phyloP scores from a whole-genome alignment of 192 early-diverging fungal genomes.

The Rhizophagus clarus region DNA sequence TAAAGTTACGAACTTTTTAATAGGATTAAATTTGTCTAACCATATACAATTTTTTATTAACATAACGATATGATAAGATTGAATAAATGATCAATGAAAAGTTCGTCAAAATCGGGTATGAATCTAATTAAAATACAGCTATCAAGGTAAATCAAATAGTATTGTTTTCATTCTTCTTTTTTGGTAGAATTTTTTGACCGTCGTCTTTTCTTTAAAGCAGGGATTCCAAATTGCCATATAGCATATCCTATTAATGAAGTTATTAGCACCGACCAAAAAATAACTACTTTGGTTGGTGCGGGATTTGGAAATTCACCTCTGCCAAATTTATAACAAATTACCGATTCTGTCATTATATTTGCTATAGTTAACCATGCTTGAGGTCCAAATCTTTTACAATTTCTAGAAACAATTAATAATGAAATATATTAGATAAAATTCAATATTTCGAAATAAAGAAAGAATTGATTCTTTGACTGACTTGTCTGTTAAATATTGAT shows the following conservation, averaged over 20 bases:
- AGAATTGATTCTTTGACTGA: slow-evolving; percentile 15
- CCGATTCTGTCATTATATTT: slow-evolving; percentile 84
- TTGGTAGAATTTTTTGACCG: neutral
- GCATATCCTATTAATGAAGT: slow-evolving; percentile 67
- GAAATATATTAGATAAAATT: neutral
- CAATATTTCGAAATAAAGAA: neutral
- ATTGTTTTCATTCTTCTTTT: neutral
- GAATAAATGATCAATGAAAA: no score
- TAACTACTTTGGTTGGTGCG: slow-evolving; percentile 66
- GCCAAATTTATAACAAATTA: slow-evolving; percentile 92
- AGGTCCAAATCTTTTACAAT: slow-evolving; percentile 88
- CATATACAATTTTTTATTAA: no score
- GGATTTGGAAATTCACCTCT: slow-evolving; percentile 84
- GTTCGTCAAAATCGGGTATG: no score
- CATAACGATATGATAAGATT: no score
- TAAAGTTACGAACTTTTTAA: no score
- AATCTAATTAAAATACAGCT: no score
- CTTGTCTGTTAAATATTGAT: slow-evolving; percentile 79
- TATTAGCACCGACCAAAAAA: slow-evolving; percentile 75
- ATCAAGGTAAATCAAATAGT: no score
- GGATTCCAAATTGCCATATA: slow-evolving; percentile 68
- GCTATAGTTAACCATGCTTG: slow-evolving; percentile 91
- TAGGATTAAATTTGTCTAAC: no score
- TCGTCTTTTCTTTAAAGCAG: slow-evolving; percentile 1
- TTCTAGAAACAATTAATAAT: slow-evolving; percentile 41